These are phyloP conservation scores for Trichoderma lentiforme DNA, from an alignment of 2,329 filamentous ascomycete species.

Conservation along the genomic window DNA sequence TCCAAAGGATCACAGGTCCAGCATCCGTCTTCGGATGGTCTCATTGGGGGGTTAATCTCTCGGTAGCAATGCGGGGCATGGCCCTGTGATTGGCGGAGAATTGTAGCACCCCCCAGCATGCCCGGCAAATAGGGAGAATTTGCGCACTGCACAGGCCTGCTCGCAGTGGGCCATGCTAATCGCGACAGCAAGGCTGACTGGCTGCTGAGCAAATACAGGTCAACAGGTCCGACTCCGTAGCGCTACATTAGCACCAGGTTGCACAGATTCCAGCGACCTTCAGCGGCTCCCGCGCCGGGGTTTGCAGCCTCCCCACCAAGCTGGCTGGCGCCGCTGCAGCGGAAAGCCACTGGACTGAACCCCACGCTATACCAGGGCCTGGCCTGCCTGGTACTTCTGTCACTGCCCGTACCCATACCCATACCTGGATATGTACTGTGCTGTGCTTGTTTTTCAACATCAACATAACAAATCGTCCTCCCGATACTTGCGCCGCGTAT, in stretches of 20 bases:
- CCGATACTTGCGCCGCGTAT: not conserved
- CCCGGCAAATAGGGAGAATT: slow-evolving; percentile 20
- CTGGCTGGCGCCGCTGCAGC: not conserved
- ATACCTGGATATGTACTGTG: not conserved
- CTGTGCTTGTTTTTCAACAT: not conserved
- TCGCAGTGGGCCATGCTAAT: not conserved
- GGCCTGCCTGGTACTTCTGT: not conserved
- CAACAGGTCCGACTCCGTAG: not conserved
- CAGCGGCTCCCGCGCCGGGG: slow-evolving; percentile 15
- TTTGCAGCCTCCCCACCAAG: slow-evolving; percentile 10
- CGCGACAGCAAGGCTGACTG: slow-evolving; percentile 1
- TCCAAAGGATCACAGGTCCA: not conserved
- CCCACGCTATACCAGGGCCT: not conserved
- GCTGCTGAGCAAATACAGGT: not conserved
- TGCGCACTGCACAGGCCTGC: not conserved
- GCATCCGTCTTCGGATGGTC: not conserved
- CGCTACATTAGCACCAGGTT: not conserved
- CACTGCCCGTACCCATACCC: not conserved
- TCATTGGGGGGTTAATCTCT: slow-evolving; percentile 18
- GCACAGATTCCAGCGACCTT: not conserved
- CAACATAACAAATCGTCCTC: not conserved
- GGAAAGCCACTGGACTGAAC: not conserved
- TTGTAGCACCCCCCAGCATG: not conserved
- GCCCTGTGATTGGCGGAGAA: slow-evolving; percentile 19
- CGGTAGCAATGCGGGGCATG: slow-evolving; percentile 1